These are phyloP conservation scores for Pseudozyma sp. DNA, from an alignment of 1,284 basidiomycete genomes.

Conservation along the genomic window DNA sequence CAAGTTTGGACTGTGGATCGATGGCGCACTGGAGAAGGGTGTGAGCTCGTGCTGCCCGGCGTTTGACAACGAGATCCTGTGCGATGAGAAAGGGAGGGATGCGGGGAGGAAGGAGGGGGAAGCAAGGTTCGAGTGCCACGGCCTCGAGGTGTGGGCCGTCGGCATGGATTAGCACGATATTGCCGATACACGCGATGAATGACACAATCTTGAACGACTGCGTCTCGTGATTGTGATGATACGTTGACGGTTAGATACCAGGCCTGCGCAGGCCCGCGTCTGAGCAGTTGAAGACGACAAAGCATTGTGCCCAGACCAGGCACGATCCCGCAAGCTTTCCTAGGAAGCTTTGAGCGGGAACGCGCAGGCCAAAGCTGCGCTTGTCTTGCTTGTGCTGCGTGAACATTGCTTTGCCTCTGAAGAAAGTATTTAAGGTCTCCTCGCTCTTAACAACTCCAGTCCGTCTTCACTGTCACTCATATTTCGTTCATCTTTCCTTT, in stretches of 20 bases:
- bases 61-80: slow-evolving; percentile 87
- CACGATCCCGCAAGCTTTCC: not conserved
- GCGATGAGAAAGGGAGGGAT: slow-evolving; percentile 64
- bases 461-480: too few relatives aligned
- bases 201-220: not conserved
- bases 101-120: slow-evolving; percentile 72
- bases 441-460: too few relatives aligned
- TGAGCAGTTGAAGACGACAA: too few relatives aligned
- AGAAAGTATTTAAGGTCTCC: too few relatives aligned
- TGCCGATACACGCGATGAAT: too few relatives aligned
- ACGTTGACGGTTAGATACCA: too few relatives aligned
- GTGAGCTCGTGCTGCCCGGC: slow-evolving; percentile 85
- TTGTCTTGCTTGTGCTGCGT: too few relatives aligned
- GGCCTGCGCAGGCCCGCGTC: too few relatives aligned
- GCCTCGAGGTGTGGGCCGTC: slow-evolving; percentile 82
- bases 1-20: slow-evolving; percentile 81
- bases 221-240: not conserved
- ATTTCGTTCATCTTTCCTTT: too few relatives aligned
- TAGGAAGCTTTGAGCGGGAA: not conserved
- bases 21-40: slow-evolving; percentile 82
- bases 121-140: slow-evolving; percentile 82
- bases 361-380: not conserved
- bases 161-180: slow-evolving; percentile 71
- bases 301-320: too few relatives aligned
- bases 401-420: too few relatives aligned